Percentiles rank a stretch among this genome's conserved stretches.
These are phyloP conservation scores for Prunus kanzakura DNA, from an alignment of 306 rosid genomes.

Conservation along the genomic window DNA sequence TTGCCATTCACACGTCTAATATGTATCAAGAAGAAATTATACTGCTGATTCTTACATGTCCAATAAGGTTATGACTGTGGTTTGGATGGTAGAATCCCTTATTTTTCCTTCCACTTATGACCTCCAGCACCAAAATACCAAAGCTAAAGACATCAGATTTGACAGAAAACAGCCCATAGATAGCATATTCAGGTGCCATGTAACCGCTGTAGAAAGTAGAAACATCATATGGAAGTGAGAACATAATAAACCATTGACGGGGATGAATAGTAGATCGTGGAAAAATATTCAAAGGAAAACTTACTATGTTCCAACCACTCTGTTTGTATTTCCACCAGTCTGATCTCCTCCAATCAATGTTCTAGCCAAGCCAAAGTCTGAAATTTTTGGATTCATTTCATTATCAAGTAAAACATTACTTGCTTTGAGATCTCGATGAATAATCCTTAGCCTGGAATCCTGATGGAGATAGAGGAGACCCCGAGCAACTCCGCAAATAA, in stretches of 20 bases:
- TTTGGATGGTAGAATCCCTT: slow-evolving; percentile 31
- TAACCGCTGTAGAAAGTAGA: slow-evolving; percentile 40
- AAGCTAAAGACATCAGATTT: slow-evolving; percentile 62
- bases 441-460: slow-evolving; percentile 40
- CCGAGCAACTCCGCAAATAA: slow-evolving; percentile 23
- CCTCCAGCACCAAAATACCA: slow-evolving; percentile 52
- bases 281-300: slow-evolving; percentile 3
- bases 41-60: slow-evolving; percentile 39
- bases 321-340: slow-evolving; percentile 43
- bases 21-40: background rate
- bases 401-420: slow-evolving; percentile 53
- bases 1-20: background rate
- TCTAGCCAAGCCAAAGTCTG: slow-evolving; percentile 64
- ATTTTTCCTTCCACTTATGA: slow-evolving; percentile 41
- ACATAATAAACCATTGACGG: too few species aligned
- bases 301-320: slow-evolving; percentile 68
- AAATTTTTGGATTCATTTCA: slow-evolving; percentile 49
- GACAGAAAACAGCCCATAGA: slow-evolving; percentile 46
- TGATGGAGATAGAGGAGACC: slow-evolving; percentile 35
- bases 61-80: slow-evolving; percentile 41
- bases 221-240: background rate
- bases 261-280: too few species aligned
- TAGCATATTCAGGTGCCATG: slow-evolving; percentile 57
- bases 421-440: slow-evolving; percentile 61
- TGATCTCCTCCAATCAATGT: slow-evolving; percentile 41